Evolutionary conservation across 768 basidiomycete genomes (phyloP).

Genomic region (Krasilnikovozyma curviuscula): DNA sequence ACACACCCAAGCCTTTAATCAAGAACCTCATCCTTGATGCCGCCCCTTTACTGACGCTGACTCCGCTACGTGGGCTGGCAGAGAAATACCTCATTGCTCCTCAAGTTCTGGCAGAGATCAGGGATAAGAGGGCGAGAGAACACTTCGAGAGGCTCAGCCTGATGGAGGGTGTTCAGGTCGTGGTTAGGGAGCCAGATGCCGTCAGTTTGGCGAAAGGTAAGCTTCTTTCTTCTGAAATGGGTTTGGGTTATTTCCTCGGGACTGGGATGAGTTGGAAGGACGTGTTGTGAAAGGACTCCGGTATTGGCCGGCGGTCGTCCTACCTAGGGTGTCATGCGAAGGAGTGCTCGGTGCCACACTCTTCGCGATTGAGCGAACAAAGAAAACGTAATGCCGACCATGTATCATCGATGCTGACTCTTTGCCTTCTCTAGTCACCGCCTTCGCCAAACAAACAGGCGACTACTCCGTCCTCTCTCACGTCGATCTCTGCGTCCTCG

Average conservation of each 20-base stretch:
- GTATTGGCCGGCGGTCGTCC: no score
- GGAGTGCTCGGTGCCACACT: no score
- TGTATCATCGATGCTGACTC: not conserved
- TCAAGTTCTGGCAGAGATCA: conserved; percentile 72
- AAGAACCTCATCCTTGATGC: conserved; percentile 75
- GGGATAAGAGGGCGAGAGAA: conserved; percentile 68
- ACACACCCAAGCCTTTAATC: conserved; percentile 16
- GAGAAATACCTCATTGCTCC: conserved; percentile 71
- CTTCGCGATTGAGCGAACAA: no score
- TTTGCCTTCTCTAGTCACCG: conserved; percentile 44
- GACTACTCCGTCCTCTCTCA: conserved; percentile 82
- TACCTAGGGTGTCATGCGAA: no score
- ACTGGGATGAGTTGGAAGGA: not conserved
- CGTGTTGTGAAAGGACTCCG: not conserved
- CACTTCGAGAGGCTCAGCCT: conserved; percentile 64
- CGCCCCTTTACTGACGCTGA: conserved; percentile 67
- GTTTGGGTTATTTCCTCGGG: no score
- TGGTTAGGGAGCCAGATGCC: conserved; percentile 49
- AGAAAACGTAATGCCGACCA: no score
- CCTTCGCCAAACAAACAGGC: conserved; percentile 84
- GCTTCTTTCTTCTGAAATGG: no score
- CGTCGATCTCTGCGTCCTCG: conserved; percentile 76
- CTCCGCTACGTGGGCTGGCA: conserved; percentile 70
- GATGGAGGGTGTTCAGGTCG: conserved; percentile 53
- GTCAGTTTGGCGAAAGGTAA: conserved; percentile 20